Conservation (phyloP, 2,329 filamentous ascomycete genomes). For the Cytospora mali region DNA sequence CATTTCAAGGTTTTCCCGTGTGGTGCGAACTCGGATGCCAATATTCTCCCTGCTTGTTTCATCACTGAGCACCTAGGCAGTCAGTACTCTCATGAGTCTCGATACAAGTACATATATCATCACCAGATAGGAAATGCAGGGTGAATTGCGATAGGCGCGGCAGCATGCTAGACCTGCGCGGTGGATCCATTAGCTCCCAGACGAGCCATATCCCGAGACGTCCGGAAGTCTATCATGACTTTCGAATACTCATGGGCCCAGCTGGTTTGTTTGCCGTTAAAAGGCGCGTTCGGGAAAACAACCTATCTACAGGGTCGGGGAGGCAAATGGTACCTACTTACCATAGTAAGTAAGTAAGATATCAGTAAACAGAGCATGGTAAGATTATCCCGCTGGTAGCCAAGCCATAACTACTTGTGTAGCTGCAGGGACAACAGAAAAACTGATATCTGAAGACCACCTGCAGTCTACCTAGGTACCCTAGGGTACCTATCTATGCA, state of each 20-base stretch:
- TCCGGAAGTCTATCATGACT: background rate
- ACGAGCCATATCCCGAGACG: background rate
- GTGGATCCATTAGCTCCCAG: background rate
- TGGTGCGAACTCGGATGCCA: constrained; percentile 10
- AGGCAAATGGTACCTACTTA: no score
- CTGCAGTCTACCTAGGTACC: no score
- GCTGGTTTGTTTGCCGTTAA: background rate
- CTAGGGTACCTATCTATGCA: no score
- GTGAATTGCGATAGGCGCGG: constrained; percentile 20
- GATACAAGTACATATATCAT: background rate
- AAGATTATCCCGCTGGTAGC: background rate
- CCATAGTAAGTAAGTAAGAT: no score
- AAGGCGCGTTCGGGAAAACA: background rate
- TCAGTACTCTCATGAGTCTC: background rate
- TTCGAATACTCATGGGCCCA: no score
- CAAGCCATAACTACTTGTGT: background rate
- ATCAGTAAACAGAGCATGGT: no score
- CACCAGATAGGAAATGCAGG: background rate
- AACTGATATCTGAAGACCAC: no score
- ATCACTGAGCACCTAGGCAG: background rate
- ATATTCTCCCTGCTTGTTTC: background rate
- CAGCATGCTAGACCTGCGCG: constrained; percentile 1
- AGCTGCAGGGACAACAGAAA: no score
- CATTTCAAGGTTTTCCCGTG: constrained; percentile 11
- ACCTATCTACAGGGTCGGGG: background rate